phyloP scores from a whole-genome alignment of 352 stramenopile genomes.

The Globisporangium polare region DNA sequence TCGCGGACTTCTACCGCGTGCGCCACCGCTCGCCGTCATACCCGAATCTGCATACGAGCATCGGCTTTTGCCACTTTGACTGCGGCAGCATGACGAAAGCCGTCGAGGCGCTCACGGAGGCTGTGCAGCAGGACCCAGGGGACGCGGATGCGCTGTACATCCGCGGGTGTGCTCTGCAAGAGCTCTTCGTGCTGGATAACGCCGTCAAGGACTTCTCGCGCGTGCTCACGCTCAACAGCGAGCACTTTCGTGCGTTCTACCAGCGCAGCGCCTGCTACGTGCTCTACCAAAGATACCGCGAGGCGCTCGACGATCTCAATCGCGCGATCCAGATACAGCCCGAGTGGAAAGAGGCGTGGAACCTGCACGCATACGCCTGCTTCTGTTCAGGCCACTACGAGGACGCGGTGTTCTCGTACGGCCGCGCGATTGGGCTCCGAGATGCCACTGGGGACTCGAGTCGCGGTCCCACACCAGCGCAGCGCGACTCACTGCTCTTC shows the following conservation, averaged over 20 bases:
- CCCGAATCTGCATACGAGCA: slow-evolving; percentile 41
- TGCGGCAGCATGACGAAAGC: slow-evolving; percentile 34
- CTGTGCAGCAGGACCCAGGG: slow-evolving; percentile 19
- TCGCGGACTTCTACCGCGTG: slow-evolving; percentile 51
- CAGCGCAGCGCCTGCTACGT: slow-evolving; percentile 38
- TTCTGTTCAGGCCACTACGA: slow-evolving; percentile 34
- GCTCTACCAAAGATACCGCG: slow-evolving; percentile 29
- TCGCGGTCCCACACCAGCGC: not conserved
- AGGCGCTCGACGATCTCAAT: slow-evolving; percentile 25
- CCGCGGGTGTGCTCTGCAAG: slow-evolving; percentile 43
- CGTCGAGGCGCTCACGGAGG: slow-evolving; percentile 42
- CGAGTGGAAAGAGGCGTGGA: slow-evolving; percentile 39
- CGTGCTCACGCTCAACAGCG: slow-evolving; percentile 17
- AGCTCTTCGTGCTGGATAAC: slow-evolving; percentile 38
- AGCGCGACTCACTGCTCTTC: slow-evolving; percentile 31
- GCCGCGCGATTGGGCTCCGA: slow-evolving; percentile 25
- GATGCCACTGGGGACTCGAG: slow-evolving; percentile 5
- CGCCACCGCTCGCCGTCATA: slow-evolving; percentile 42
- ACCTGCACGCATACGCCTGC: slow-evolving; percentile 35
- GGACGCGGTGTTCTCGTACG: slow-evolving; percentile 31
- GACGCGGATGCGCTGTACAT: slow-evolving; percentile 40
- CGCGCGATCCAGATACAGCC: slow-evolving; percentile 24
- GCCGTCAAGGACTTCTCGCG: slow-evolving; percentile 40
- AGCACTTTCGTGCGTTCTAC: slow-evolving; percentile 28
- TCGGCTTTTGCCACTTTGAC: slow-evolving; percentile 52